Percentiles rank a stretch among this genome's conserved stretches.
These are phyloP conservation scores for Podospora sp. DNA, from an alignment of 495 filamentous ascomycete genomes.

Conservation along the genomic window DNA sequence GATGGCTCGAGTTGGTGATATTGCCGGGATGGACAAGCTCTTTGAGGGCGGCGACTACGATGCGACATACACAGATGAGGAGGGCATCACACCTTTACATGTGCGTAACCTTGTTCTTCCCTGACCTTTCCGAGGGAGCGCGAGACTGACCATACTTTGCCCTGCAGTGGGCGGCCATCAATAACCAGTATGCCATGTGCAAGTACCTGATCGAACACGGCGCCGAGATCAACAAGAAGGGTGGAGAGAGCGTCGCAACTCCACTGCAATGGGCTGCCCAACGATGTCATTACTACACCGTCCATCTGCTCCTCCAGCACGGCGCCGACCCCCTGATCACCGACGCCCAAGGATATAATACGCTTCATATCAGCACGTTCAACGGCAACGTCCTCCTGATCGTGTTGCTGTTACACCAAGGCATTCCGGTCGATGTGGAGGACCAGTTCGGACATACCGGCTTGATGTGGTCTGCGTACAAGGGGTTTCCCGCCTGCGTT, in stretches of 20 bases:
- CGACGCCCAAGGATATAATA: conserved; percentile 94
- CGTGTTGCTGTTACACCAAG: conserved; percentile 82
- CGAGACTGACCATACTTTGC: conserved; percentile 32
- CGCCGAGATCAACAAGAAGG: conserved; percentile 90
- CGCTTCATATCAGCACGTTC: conserved; percentile 93
- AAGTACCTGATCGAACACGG: conserved; percentile 89
- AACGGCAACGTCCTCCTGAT: conserved; percentile 95
- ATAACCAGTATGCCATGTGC: conserved; percentile 95
- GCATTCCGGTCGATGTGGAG: conserved; percentile 86
- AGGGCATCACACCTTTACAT: conserved; percentile 94
- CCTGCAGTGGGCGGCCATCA: conserved; percentile 95
- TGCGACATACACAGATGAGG: conserved; percentile 79
- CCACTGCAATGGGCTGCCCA: conserved; percentile 97
- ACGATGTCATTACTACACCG: conserved; percentile 82
- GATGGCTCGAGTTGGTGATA: conserved; percentile 84
- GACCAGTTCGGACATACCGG: conserved; percentile 89
- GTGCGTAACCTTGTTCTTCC: conserved; percentile 53
- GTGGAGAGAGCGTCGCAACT: conserved; percentile 90
- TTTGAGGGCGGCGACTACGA: conserved; percentile 80
- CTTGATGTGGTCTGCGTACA: conserved; percentile 99
- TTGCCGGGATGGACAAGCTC: conserved; percentile 82
- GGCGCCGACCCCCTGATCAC: conserved; percentile 88
- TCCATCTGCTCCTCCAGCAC: conserved; percentile 74
- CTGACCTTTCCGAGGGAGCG: not conserved
- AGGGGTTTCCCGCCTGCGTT: conserved; percentile 87